Evolutionary conservation across 1,284 basidiomycete genomes (phyloP).

Genomic region (Ceratobasidium sp.): DNA sequence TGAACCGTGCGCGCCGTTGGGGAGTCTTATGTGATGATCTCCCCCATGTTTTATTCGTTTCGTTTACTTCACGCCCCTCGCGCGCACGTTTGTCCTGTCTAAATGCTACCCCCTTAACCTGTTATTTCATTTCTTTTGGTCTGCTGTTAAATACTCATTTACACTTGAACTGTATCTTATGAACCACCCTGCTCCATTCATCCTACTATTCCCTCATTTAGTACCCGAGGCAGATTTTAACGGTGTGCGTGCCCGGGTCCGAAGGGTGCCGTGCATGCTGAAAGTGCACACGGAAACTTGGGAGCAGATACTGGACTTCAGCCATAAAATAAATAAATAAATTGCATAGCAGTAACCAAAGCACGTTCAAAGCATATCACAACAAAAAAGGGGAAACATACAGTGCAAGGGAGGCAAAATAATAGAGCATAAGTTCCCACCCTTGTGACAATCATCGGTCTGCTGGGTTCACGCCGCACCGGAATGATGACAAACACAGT

Average conservation of each 20-base stretch:
- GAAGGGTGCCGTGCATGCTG: neutral
- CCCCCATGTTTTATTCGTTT: neutral
- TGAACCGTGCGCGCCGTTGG: constrained; percentile 37
- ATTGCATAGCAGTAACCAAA: neutral
- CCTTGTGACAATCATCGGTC: constrained; percentile 31
- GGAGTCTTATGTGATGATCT: constrained; percentile 12
- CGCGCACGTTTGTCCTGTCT: too few species aligned
- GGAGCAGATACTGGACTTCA: neutral
- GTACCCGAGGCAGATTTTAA: neutral
- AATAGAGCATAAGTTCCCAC: neutral
- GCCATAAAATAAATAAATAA: neutral
- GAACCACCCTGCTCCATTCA: constrained; percentile 19
- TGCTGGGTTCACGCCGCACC: constrained; percentile 7
- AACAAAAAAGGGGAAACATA: neutral
- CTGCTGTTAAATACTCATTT: neutral
- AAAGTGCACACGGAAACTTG: neutral
- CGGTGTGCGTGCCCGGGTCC: neutral
- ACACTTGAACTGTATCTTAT: constrained; percentile 8
- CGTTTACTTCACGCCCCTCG: too few species aligned
- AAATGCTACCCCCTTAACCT: too few species aligned
- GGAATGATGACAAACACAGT: neutral
- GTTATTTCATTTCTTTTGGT: neutral
- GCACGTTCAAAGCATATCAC: neutral
- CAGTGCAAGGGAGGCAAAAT: neutral
- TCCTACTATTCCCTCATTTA: too few species aligned